Evolutionary conservation across 371 early-diverging fungal genomes (phyloP), one percentile per base, ranked within the genome.

Genomic region (Smittium mucronatum): DNA sequence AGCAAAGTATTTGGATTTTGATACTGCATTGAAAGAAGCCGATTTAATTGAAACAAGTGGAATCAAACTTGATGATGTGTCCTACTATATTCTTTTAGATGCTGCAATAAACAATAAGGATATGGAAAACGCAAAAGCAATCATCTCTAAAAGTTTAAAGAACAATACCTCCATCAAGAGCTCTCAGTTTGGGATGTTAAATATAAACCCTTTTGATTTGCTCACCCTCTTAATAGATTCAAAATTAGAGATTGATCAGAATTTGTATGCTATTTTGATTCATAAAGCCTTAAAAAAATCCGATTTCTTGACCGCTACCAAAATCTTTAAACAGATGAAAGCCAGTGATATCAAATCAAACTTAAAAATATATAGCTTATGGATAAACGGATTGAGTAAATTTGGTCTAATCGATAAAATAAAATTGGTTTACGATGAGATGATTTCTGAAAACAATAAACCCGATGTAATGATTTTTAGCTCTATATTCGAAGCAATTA

Each of bases 311-410:
- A 57, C 60, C 32, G 78, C 71, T 0, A 66, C 70, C 64, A 69
- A 71, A 63, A 70, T 78, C 15, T 63, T 75, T 2, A 75, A 36
- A 2, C 78, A 75, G 29, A 57, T 78, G 73, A 72, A 75, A n/a
- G 67, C 59, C 8, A 57, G 68, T 35, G 30, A 28, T 15, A 69
- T 73, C 26, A 32, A 59, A 47, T 69, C 75, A 1, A 77, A 76
- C 57, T 67, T 69, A 8, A 69, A 71, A 16, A 75, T 78, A 0
- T 78, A 78, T 36, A 71, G 72, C 2, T 32, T 79, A 36, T 74
- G 76, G 16, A 69, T 78, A 5, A 78, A 78, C 34, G 69, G 71
- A 8, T 72, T 78, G 26, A 73, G 57, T 74, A 78, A 78, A 72
- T 73, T 73, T 1, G 70, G 70, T 1, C 68, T 69, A 26, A 47